Percentiles rank a stretch among this genome's conserved stretches.
phyloP scores from a whole-genome alignment of 225 moss, liverwort and hornwort genomes.

The Sphagnum tenellum region DNA sequence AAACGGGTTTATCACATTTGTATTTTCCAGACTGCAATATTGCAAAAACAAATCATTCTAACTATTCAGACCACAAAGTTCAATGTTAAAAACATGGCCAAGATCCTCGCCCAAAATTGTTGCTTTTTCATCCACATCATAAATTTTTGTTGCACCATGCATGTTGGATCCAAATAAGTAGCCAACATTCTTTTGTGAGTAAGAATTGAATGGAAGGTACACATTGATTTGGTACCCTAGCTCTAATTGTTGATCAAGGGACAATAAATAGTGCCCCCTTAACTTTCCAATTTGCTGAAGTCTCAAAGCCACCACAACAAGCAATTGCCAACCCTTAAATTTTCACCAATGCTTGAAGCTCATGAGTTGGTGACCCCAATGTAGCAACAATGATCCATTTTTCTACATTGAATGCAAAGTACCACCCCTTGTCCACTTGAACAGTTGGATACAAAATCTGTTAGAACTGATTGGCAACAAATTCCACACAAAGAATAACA shows the following conservation, averaged over 20 bases:
- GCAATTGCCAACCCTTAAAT: conserved; percentile 72
- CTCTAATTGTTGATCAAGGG: conserved; percentile 49
- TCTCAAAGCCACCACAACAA: conserved; percentile 49
- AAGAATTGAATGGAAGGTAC: conserved; percentile 49
- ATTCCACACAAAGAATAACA: conserved; percentile 50
- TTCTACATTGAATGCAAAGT: conserved; percentile 30
- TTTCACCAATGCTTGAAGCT: conserved; percentile 52
- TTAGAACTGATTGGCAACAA: conserved; percentile 41
- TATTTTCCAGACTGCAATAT: conserved; percentile 50
- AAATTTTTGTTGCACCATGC: conserved; percentile 79
- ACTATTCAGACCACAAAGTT: conserved; percentile 48
- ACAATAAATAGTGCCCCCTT: conserved; percentile 52
- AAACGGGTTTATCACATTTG: conserved; percentile 76
- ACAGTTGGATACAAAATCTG: conserved; percentile 41
- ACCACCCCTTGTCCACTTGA: conserved; percentile 57
- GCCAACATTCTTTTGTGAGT: conserved; percentile 71
- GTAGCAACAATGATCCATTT: conserved; percentile 77
- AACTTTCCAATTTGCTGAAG: conserved; percentile 74
- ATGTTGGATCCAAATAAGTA: conserved; percentile 91
- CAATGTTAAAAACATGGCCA: conserved; percentile 55
- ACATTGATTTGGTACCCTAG: conserved; percentile 62
- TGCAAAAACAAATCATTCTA: conserved; percentile 54
- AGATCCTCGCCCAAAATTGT: conserved; percentile 56
- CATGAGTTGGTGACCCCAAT: conserved; percentile 52
- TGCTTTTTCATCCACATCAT: conserved; percentile 74